Conservation (phyloP, 1,284 basidiomycete genomes). For the Ustilago sp. region DNA sequence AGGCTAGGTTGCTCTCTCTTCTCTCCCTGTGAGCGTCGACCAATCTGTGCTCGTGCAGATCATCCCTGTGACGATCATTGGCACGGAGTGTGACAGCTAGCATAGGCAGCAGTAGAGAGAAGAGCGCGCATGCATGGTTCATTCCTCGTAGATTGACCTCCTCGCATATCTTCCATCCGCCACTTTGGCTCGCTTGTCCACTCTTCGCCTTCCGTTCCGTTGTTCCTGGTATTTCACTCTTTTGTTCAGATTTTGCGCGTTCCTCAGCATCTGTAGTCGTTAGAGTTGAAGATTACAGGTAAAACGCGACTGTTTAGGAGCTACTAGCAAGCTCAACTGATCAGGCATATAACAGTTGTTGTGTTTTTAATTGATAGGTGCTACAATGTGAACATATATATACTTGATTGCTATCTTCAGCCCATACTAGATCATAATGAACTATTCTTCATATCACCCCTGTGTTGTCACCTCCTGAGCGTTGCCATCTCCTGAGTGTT, state of each 20-base stretch:
- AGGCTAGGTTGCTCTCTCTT: not conserved
- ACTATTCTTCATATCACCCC: too few relatives aligned
- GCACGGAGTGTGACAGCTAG: slow-evolving; percentile 6
- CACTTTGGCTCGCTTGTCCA: not conserved
- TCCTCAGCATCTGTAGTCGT: slow-evolving; percentile 7
- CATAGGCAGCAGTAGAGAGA: not conserved
- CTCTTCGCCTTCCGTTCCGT: slow-evolving; percentile 14
- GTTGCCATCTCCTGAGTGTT: too few relatives aligned
- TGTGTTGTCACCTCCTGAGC: too few relatives aligned
- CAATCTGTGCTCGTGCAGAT: not conserved
- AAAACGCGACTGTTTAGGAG: too few relatives aligned
- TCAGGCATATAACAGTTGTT: too few relatives aligned
- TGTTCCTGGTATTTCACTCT: slow-evolving; percentile 17
- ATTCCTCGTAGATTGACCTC: slow-evolving; percentile 28
- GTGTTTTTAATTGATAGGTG: too few relatives aligned
- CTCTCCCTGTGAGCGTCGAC: not conserved
- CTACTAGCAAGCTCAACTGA: too few relatives aligned
- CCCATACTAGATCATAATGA: too few relatives aligned
- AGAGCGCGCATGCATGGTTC: slow-evolving; percentile 15
- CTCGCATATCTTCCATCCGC: slow-evolving; percentile 23
- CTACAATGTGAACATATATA: too few relatives aligned
- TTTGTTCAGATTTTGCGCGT: slow-evolving; percentile 9
- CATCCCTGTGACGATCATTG: not conserved
- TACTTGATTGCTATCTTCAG: too few relatives aligned
- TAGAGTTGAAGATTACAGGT: too few relatives aligned